phyloP scores from a whole-genome alignment of 805 yeast genomes.

The Jamesozyma spencerorum region DNA sequence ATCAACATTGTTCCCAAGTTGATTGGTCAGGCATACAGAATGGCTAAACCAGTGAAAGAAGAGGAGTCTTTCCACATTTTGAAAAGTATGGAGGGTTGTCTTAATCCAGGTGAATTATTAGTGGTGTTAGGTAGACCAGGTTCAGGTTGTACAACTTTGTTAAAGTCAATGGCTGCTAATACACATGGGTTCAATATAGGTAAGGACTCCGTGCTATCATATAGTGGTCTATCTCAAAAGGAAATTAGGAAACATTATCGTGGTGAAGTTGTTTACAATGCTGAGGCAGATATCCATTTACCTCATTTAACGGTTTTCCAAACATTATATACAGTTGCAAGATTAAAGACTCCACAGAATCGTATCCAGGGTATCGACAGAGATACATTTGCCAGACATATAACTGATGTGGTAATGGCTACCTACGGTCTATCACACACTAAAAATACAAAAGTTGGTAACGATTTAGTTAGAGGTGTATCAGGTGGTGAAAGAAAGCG shows the following conservation, averaged over 20 bases:
- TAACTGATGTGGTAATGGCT: slow-evolving; percentile 45
- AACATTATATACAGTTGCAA: slow-evolving; percentile 47
- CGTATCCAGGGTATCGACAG: slow-evolving; percentile 44
- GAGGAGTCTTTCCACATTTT: slow-evolving; percentile 35
- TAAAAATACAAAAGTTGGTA: slow-evolving; percentile 58
- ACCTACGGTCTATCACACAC: slow-evolving; percentile 47
- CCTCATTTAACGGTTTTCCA: slow-evolving; percentile 45
- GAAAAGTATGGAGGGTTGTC: slow-evolving; percentile 46
- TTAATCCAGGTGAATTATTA: slow-evolving; percentile 56
- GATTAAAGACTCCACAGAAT: slow-evolving; percentile 47
- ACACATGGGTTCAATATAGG: slow-evolving; percentile 48
- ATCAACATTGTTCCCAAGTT: slow-evolving; percentile 33
- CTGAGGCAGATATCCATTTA: slow-evolving; percentile 42
- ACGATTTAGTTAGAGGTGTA: too few species aligned
- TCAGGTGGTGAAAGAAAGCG: slow-evolving; percentile 72
- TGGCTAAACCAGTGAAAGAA: slow-evolving; percentile 13
- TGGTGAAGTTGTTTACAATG: slow-evolving; percentile 57
- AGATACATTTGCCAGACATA: slow-evolving; percentile 38
- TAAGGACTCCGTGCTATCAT: slow-evolving; percentile 37
- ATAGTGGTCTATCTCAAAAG: slow-evolving; percentile 39
- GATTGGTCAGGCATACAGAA: slow-evolving; percentile 10
- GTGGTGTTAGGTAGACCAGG: slow-evolving; percentile 79
- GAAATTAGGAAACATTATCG: slow-evolving; percentile 41
- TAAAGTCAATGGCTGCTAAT: slow-evolving; percentile 46
- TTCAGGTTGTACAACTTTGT: slow-evolving; percentile 55